Percentiles rank a stretch among this genome's conserved stretches.
Conservation (phyloP, 495 filamentous ascomycete species). For the Bacidia gigantensis region DNA sequence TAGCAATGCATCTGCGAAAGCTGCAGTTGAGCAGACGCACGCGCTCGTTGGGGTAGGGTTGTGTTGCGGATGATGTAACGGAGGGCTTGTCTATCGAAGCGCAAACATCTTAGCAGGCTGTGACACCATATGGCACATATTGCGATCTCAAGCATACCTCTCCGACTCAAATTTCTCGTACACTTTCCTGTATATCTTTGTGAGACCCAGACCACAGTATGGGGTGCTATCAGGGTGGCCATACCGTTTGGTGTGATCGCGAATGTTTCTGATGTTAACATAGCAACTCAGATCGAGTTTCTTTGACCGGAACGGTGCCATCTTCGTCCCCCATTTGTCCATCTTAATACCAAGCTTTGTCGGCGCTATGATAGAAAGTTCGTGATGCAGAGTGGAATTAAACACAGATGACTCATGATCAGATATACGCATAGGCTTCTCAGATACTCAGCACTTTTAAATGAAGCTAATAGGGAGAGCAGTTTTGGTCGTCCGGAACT, state of each 20-base stretch:
- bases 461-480: no score
- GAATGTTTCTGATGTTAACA: slow-evolving; percentile 67
- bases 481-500: no score
- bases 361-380: no score
- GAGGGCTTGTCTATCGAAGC: slow-evolving; percentile 65
- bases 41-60: slow-evolving; percentile 59
- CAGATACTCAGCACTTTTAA: no score
- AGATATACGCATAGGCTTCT: no score
- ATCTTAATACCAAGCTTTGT: no score
- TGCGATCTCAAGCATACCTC: slow-evolving; percentile 42
- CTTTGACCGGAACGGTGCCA: slow-evolving; percentile 77
- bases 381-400: no score
- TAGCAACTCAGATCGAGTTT: slow-evolving; percentile 77
- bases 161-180: slow-evolving; percentile 75
- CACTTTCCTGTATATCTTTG: slow-evolving; percentile 41
- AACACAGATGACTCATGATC: no score
- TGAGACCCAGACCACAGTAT: neutral
- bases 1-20: slow-evolving; percentile 90
- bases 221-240: neutral
- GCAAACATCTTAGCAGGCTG: neutral
- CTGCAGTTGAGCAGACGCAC: slow-evolving; percentile 83
- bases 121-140: neutral
- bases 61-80: slow-evolving; percentile 92
- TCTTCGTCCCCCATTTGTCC: slow-evolving; percentile 18
- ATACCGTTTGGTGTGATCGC: slow-evolving; percentile 79